Evolutionary conservation across 495 filamentous ascomycete genomes (phyloP).

Genomic region (Geopyxis carbonaria): DNA sequence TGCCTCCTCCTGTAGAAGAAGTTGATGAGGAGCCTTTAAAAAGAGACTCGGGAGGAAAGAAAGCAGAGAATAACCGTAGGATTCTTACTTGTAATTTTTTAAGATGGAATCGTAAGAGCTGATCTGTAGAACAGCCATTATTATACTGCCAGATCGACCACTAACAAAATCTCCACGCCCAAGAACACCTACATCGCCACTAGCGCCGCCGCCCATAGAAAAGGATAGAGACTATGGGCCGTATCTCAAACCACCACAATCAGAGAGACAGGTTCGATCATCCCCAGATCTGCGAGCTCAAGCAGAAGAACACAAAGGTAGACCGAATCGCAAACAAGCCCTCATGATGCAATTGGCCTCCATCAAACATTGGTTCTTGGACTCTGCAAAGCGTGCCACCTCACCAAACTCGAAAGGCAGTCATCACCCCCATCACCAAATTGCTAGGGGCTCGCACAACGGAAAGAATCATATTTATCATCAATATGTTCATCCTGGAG

Average conservation of each 20-base stretch:
- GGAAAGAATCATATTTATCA: slow-evolving; percentile 18
- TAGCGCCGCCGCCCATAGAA: slow-evolving; percentile 20
- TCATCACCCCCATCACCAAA: slow-evolving; percentile 26
- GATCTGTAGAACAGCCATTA: slow-evolving; percentile 14
- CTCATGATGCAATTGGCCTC: slow-evolving; percentile 64
- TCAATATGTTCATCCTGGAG: slow-evolving; percentile 33
- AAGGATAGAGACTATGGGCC: slow-evolving; percentile 25
- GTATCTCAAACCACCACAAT: slow-evolving; percentile 24
- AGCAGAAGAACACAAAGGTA: slow-evolving; percentile 50
- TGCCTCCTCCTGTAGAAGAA: slow-evolving; percentile 22
- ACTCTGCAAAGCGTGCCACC: slow-evolving; percentile 55
- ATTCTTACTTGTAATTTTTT: neutral
- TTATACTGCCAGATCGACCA: slow-evolving; percentile 22
- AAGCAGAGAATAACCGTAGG: slow-evolving; percentile 6
- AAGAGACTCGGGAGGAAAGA: neutral
- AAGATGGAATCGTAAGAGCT: neutral
- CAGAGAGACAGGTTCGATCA: slow-evolving; percentile 24
- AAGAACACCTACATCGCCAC: slow-evolving; percentile 22
- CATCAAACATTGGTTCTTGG: slow-evolving; percentile 76
- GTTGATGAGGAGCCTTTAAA: slow-evolving; percentile 11
- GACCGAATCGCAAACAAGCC: slow-evolving; percentile 47
- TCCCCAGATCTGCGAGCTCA: slow-evolving; percentile 22
- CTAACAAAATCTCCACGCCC: slow-evolving; percentile 14
- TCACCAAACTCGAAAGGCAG: slow-evolving; percentile 44
- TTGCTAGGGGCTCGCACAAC: neutral